phyloP scores from a whole-genome alignment of 306 rosid species.

The Chamaecrista fasciculata region DNA sequence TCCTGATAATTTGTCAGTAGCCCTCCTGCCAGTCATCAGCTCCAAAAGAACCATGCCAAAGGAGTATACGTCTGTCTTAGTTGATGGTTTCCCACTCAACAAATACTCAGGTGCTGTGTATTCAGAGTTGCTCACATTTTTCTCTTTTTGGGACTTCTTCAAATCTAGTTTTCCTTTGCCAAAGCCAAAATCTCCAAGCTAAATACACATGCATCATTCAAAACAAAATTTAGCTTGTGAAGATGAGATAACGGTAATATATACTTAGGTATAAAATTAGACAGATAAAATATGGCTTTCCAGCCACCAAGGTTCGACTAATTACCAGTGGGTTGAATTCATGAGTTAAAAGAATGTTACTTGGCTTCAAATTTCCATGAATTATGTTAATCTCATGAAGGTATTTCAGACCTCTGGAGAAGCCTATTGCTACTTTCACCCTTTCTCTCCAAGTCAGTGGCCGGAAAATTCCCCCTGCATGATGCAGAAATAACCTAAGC shows the following conservation, averaged over 20 bases:
- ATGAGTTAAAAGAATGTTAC: conserved; percentile 58
- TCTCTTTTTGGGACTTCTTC: not conserved
- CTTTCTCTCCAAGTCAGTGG: conserved; percentile 54
- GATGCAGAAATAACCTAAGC: not conserved
- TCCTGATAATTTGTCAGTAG: not conserved
- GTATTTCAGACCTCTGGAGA: conserved; percentile 48
- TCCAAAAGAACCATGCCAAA: conserved; percentile 27
- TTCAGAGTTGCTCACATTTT: not conserved
- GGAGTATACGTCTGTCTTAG: conserved; percentile 23
- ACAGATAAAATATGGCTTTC: not conserved
- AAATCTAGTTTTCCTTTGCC: not conserved
- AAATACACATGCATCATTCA: not conserved
- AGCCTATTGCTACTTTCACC: conserved; percentile 52
- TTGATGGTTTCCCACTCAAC: conserved; percentile 8
- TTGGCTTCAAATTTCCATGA: conserved; percentile 60
- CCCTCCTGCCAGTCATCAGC: conserved; percentile 21
- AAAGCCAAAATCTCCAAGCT: conserved; percentile 23
- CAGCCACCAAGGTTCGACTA: conserved; percentile 5
- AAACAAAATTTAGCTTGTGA: not conserved
- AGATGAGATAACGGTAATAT: not conserved
- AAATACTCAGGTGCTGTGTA: conserved; percentile 17
- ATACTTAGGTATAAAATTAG: not conserved
- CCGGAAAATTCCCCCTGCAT: conserved; percentile 30
- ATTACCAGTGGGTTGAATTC: conserved; percentile 52
- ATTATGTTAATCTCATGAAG: conserved; percentile 51